Conservation (phyloP, 306 rosid genomes). For the Malus sieversii region DNA sequence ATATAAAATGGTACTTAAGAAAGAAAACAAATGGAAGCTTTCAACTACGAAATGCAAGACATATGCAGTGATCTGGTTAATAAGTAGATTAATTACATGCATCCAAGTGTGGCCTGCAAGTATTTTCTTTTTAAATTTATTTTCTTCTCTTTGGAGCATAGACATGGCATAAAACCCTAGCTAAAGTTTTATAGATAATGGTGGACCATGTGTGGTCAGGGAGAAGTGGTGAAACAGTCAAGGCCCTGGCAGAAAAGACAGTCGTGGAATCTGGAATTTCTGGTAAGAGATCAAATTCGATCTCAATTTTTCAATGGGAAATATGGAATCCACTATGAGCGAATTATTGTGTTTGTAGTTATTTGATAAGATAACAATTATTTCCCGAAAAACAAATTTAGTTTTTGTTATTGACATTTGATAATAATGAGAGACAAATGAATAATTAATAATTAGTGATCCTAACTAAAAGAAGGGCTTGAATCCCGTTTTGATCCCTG, state of each 20-base stretch:
- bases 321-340: background rate
- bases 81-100: background rate
- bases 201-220: background rate
- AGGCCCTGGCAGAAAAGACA: background rate
- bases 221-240: background rate
- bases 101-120: background rate
- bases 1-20: background rate
- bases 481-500: background rate
- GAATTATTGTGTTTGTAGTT: background rate
- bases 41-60: background rate
- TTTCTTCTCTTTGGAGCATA: background rate
- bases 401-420: background rate
- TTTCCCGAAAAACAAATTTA: background rate
- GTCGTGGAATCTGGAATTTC: background rate
- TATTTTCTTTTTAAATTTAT: background rate
- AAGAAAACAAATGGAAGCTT: slow-evolving; percentile 10
- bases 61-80: too few relatives aligned
- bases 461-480: background rate
- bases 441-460: background rate
- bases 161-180: background rate
- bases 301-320: background rate
- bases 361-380: background rate
- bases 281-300: background rate
- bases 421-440: background rate
- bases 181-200: background rate